Conservation (phyloP, 306 rosid genomes). For the Vicia sativa region DNA sequence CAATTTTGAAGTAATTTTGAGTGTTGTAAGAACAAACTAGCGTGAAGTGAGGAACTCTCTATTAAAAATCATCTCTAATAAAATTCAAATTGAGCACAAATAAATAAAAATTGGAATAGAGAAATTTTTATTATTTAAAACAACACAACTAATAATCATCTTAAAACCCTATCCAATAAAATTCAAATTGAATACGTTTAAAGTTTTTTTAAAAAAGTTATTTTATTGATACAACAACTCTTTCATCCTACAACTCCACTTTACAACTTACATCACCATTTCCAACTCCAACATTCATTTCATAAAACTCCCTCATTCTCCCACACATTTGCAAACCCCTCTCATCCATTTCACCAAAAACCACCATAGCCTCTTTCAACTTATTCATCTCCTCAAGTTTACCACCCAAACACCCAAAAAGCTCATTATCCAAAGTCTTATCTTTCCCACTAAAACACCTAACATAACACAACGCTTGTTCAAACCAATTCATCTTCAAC, state of each 20-base stretch:
- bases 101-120: too few relatives aligned
- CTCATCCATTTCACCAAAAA: constrained; percentile 55
- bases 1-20: too few relatives aligned
- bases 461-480: constrained; percentile 51
- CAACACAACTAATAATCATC: too few relatives aligned
- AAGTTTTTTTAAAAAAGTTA: too few relatives aligned
- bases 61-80: too few relatives aligned
- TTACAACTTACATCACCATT: constrained; percentile 9
- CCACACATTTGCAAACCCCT: constrained; percentile 49
- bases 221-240: too few relatives aligned
- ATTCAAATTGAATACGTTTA: too few relatives aligned
- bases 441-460: constrained; percentile 49
- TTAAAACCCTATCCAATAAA: too few relatives aligned
- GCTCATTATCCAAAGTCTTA: constrained; percentile 44
- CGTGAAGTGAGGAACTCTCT: too few relatives aligned
- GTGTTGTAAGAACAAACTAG: too few relatives aligned
- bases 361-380: constrained; percentile 42
- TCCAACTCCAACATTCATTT: constrained; percentile 12
- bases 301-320: constrained; percentile 39
- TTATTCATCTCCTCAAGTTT: constrained; percentile 43
- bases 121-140: too few relatives aligned
- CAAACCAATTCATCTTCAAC: constrained; percentile 34
- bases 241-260: background rate
- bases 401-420: constrained; percentile 52
- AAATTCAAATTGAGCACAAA: too few relatives aligned